A percentile compares a stretch with the other conserved stretches of the same genome.
Conservation (phyloP, 2,329 filamentous ascomycete species). For the Niveomyces coronatus region DNA sequence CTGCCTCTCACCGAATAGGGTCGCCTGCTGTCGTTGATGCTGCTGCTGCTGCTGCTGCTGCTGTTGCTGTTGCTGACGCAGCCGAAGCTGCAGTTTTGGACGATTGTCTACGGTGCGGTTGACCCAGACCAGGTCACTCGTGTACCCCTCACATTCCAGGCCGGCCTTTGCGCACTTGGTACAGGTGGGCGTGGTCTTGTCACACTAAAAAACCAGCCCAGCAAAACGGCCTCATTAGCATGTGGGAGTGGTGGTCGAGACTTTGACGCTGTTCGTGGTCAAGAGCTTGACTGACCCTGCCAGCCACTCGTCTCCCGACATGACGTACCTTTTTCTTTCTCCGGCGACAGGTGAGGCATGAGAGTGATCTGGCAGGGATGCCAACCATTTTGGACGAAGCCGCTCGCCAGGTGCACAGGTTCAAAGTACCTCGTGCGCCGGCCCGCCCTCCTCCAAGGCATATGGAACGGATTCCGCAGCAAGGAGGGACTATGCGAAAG, state of each 20-base stretch:
- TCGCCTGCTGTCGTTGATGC: neutral
- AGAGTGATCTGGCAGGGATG: constrained; percentile 10
- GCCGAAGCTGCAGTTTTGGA: neutral
- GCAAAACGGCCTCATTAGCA: neutral
- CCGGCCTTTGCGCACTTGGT: constrained; percentile 8
- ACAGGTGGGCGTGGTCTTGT: constrained; percentile 6
- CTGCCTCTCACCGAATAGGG: too few relatives aligned
- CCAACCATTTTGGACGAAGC: constrained; percentile 10
- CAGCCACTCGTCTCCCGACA: neutral
- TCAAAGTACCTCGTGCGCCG: constrained; percentile 2
- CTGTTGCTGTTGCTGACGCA: neutral
- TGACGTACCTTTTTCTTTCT: constrained; percentile 7
- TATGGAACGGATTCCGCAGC: too few relatives aligned
- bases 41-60: constrained; percentile 1
- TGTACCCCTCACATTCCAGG: constrained; percentile 10
- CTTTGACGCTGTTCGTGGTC: neutral
- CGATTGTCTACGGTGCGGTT: constrained; percentile 8
- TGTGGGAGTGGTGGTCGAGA: neutral
- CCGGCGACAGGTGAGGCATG: constrained; percentile 10
- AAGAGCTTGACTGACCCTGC: too few relatives aligned
- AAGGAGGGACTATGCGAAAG: too few relatives aligned
- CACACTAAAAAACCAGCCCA: neutral
- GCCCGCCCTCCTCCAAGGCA: too few relatives aligned
- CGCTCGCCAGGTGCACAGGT: too few relatives aligned
- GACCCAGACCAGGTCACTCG: constrained; percentile 7